Percentiles rank a stretch among this genome's conserved stretches.
Evolutionary conservation across 306 rosid species (phyloP).

Genomic region (Quercus aquifolioides): DNA sequence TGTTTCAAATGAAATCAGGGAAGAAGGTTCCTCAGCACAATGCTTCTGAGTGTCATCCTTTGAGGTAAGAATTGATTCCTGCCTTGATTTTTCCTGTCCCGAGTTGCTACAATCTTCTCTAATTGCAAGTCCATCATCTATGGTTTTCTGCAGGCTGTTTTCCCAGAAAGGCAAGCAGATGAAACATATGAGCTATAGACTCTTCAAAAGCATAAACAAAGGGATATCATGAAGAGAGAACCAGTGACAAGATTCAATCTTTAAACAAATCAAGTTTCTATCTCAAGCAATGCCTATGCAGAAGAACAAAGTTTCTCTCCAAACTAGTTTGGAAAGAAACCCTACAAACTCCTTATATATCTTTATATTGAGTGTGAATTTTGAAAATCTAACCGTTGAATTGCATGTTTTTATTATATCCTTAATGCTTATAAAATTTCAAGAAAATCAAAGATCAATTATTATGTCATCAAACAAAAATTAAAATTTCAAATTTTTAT

Average conservation of each 20-base stretch:
- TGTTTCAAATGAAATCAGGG: conserved; percentile 83
- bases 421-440: too few relatives aligned
- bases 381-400: too few relatives aligned
- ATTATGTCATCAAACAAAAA: too few relatives aligned
- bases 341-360: too few relatives aligned
- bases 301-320: neutral
- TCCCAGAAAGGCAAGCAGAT: conserved; percentile 22
- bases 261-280: conserved; percentile 12
- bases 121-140: conserved; percentile 34
- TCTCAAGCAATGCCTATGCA: conserved; percentile 2
- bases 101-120: conserved; percentile 39
- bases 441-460: too few relatives aligned
- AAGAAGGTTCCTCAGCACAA: conserved; percentile 43
- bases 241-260: neutral
- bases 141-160: conserved; percentile 54
- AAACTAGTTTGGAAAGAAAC: too few relatives aligned
- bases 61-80: conserved; percentile 33
- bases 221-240: conserved; percentile 1
- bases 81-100: conserved; percentile 37
- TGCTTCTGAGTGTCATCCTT: conserved; percentile 35
- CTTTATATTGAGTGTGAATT: too few relatives aligned
- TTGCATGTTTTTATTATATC: too few relatives aligned
- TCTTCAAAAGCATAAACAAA: conserved; percentile 5
- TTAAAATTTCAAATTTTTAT: too few relatives aligned
- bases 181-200: conserved; percentile 3